These are phyloP conservation scores for Solanum habrochaites DNA, from an alignment of 257 asterid genomes.

Conservation along the genomic window DNA sequence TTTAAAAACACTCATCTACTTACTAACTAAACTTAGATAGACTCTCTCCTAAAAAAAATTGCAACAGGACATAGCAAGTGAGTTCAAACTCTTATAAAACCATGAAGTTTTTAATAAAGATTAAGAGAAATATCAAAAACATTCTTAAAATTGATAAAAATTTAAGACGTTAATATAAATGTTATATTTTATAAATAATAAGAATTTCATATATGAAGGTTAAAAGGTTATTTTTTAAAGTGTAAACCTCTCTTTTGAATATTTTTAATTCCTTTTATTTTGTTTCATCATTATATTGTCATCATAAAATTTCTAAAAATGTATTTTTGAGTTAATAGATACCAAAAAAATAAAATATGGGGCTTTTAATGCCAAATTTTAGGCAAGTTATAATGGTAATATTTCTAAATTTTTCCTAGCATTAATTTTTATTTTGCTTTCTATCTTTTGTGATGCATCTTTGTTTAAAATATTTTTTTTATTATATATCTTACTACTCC, in stretches of 20 bases:
- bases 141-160: fast-evolving
- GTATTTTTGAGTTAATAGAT: background rate
- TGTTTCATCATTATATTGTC: background rate
- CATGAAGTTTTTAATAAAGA: background rate
- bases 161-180: too few species aligned
- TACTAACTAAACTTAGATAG: too few species aligned
- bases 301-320: background rate
- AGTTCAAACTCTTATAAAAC: fast-evolving
- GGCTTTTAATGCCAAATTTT: background rate
- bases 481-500: background rate
- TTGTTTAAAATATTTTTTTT: background rate
- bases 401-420: background rate
- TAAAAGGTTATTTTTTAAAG: background rate
- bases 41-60: too few species aligned
- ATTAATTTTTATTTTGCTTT: background rate
- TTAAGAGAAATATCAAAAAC: fast-evolving
- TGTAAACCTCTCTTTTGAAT: too few species aligned
- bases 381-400: background rate
- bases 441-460: background rate
- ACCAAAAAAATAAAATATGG: background rate
- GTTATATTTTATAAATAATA: too few species aligned
- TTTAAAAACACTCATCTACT: too few species aligned
- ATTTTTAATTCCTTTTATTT: background rate
- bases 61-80: background rate
- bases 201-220: background rate